A percentile compares a stretch with the other conserved stretches of the same genome.
Conservation (phyloP, 1,284 basidiomycete genomes). For the Filobasidium uniguttulatum region DNA sequence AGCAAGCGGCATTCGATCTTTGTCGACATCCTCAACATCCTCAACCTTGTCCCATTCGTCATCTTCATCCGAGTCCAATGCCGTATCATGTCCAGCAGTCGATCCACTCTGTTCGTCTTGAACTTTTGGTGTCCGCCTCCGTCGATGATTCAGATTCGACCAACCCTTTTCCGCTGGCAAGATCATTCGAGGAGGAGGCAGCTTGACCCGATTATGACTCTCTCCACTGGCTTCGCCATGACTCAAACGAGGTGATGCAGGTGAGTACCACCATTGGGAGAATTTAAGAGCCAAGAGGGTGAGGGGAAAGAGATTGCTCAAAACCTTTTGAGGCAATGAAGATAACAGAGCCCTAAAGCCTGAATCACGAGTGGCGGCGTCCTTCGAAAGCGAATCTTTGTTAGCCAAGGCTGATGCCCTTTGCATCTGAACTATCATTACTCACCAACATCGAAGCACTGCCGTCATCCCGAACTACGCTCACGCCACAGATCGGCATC, state of each 20-base stretch:
- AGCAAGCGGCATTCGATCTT: constrained; percentile 22
- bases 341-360: background rate
- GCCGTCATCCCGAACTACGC: constrained; percentile 31
- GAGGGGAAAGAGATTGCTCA: constrained; percentile 56
- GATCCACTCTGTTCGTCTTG: too few relatives aligned
- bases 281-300: constrained; percentile 96
- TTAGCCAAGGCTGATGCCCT: too few relatives aligned
- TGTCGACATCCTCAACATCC: constrained; percentile 17
- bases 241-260: constrained; percentile 55
- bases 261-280: constrained; percentile 98
- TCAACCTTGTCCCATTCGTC: constrained; percentile 16
- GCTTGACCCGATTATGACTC: constrained; percentile 26
- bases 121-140: too few relatives aligned
- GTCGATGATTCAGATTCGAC: constrained; percentile 2
- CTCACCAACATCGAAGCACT: constrained; percentile 16
- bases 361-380: background rate
- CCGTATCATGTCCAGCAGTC: too few relatives aligned
- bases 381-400: too few relatives aligned
- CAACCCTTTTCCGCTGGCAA: background rate
- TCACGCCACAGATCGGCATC: constrained; percentile 69
- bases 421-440: background rate
- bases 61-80: constrained; percentile 9
- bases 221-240: constrained; percentile 11
- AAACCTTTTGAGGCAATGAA: background rate
- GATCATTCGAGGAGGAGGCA: constrained; percentile 3